A percentile compares a stretch with the other conserved stretches of the same genome.
phyloP scores from a whole-genome alignment of 257 asterid species.

The Dorcoceras hygrometricum region DNA sequence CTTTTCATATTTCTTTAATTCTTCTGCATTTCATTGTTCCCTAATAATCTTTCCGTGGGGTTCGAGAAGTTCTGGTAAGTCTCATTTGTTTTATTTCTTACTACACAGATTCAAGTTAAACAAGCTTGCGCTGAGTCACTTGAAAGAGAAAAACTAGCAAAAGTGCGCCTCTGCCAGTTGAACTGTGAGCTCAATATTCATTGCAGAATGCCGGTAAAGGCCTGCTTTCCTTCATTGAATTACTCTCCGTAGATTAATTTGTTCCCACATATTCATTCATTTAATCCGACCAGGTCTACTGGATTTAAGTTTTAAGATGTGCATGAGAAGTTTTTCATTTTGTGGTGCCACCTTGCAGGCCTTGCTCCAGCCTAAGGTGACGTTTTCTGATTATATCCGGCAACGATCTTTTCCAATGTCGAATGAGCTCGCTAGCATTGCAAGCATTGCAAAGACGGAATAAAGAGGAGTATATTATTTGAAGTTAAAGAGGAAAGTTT shows the following conservation, averaged over 20 bases:
- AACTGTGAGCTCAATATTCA: slow-evolving; percentile 54
- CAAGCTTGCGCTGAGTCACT: slow-evolving; percentile 50
- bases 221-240: slow-evolving; percentile 11
- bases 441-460: slow-evolving; percentile 6
- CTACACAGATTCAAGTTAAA: slow-evolving; percentile 38
- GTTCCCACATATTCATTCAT: neutral
- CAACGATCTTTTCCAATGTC: slow-evolving; percentile 22
- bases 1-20: neutral
- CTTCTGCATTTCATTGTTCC: neutral
- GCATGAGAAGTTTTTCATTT: slow-evolving; percentile 4
- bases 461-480: slow-evolving; percentile 3
- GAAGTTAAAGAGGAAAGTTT: neutral
- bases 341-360: slow-evolving; percentile 32
- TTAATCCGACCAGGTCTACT: neutral
- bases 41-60: no score
- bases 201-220: slow-evolving; percentile 61
- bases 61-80: neutral
- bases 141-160: slow-evolving; percentile 55
- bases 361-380: slow-evolving; percentile 57
- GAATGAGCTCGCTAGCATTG: slow-evolving; percentile 9
- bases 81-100: neutral
- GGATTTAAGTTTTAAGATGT: slow-evolving; percentile 15
- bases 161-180: slow-evolving; percentile 54
- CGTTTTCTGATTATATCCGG: slow-evolving; percentile 36
- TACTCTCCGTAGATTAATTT: neutral